Evolutionary conservation across 441 rosid species (phyloP), one percentile per base, ranked within the genome.

Genomic region (Populus hybrid): DNA sequence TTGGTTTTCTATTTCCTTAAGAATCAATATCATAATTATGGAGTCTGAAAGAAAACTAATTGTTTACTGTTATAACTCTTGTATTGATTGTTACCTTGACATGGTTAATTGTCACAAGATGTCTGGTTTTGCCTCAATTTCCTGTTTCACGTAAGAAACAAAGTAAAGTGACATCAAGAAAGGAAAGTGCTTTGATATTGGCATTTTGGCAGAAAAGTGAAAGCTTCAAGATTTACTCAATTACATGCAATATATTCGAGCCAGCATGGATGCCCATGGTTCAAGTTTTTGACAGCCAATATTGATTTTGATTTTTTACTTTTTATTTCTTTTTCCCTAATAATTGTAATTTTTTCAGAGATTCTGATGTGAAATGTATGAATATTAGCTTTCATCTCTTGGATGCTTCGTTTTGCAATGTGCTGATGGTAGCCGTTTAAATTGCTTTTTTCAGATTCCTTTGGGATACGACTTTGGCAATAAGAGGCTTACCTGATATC

Each of bases 391-490:
- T 69, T 77, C 70, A 81, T 77, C 69, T 35, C 32, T 2, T 72
- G 36, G 11, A 32, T 72, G 72, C 40, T 74, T 46, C 42, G 3
- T 69, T 53, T 72, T 30, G 72, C 69, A 19, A 67, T 72, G 32
- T 75, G 42, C 71, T 77, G 79, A 65, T 85, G 76, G 38, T 75
- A 70, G 78, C 65, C 59, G 36, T 76, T 82, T 74, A 64, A 71
- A 18, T 79, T 74, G 9, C 80, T 77, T 34, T 79, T 76, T 80
- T 82, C 81, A 80, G 90, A 83, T 82, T 78, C 75, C 65, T 68
- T 34, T 75, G 77, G 42, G 61, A 73, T 67, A 19, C 66, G 74
- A 79, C 36, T 71, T 72, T 12, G 70, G 21, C 30, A n/a, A 67
- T n/a, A 23, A 64, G 81, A 71, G 64, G 59, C 78, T 71, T 70